Evolutionary conservation across 108 stramenopile genomes (phyloP), one percentile per base, ranked within the genome.

Genomic region (Epithemia pelagica): DNA sequence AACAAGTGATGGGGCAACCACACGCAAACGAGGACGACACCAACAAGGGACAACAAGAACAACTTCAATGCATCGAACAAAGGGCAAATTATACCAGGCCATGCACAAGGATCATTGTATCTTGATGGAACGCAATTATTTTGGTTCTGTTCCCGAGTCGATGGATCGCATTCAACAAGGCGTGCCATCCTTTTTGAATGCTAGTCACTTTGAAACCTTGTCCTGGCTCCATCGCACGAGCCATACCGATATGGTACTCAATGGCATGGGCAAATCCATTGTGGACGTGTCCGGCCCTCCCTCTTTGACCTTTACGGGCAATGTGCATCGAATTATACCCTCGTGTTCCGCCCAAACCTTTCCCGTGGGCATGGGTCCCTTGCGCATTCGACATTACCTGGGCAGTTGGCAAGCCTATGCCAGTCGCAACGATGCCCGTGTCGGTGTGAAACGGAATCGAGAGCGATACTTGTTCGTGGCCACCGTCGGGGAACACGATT

Each of bases 211-310:
- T 25, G 71, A 71, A 58, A 71, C 64, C 1, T 23, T 65, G 18
- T 54, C 63, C 0, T 71, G 71, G 71, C 58, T 58, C 32, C 63
- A 71, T 65, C 64, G 54, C 55, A 25, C 57, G 37, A 52, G 33
- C 25, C 37, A 62, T 20, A 61, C 30, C 32, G 37, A 81, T 30
- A 64, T 71, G 15, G 23, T 29, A n/a, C 37, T 32, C n/a, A 87
- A 85, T 59, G 74, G 72, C 32, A 80, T 75, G 20, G 67, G 75
- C 59, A 89, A 89, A 59, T 61, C 77, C 26, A 68, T 89, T 0
- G 65, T 89, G 31, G 82, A 89, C 59, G 64, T 89, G 24, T 71
- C 73, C 22, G n/a, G n/a, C n/a, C 15, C 37, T 5, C 15, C 37
- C 10, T 46, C 37, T 10, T 46, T 46, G 37, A 46, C 37, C 10